phyloP scores from a whole-genome alignment of 768 basidiomycete species.

The Phanerodontia chrysosporium region DNA sequence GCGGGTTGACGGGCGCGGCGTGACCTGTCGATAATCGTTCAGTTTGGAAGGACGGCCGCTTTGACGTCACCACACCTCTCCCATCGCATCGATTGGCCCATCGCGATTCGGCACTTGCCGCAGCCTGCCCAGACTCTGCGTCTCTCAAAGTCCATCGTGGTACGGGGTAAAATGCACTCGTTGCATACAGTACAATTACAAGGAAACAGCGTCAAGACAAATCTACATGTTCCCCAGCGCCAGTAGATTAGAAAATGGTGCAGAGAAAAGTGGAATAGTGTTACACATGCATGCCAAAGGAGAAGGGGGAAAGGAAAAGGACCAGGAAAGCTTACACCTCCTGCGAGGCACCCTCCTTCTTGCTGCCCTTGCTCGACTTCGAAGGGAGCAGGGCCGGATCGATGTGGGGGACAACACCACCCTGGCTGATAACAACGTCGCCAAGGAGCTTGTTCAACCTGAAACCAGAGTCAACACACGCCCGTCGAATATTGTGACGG shows the following conservation, averaged over 20 bases:
- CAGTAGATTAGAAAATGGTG: not conserved
- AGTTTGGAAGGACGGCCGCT: not conserved
- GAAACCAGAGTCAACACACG: conserved; percentile 1
- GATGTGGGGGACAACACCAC: conserved; percentile 69
- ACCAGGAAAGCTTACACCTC: conserved; percentile 32
- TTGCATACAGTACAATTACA: conserved; percentile 10
- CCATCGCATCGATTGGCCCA: not conserved
- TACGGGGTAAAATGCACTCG: not conserved
- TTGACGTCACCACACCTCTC: conserved; percentile 6
- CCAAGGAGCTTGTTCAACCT: conserved; percentile 56
- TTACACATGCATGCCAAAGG: not conserved
- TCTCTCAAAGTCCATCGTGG: not conserved
- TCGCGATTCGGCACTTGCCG: conserved; percentile 1
- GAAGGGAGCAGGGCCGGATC: conserved; percentile 44
- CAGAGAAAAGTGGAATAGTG: not conserved
- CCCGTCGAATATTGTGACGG: not conserved
- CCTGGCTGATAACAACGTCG: conserved; percentile 68
- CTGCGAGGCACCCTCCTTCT: conserved; percentile 44
- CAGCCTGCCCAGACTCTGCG: not conserved
- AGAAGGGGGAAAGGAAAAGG: not conserved
- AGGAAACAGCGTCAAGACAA: not conserved
- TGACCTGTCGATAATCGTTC: not conserved
- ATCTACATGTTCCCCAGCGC: conserved; percentile 4
- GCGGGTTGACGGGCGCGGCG: not conserved
- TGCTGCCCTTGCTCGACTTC: conserved; percentile 40